Conservation (phyloP, 192 early-diverging fungal species). For the Pecoramyces ruminantium region DNA sequence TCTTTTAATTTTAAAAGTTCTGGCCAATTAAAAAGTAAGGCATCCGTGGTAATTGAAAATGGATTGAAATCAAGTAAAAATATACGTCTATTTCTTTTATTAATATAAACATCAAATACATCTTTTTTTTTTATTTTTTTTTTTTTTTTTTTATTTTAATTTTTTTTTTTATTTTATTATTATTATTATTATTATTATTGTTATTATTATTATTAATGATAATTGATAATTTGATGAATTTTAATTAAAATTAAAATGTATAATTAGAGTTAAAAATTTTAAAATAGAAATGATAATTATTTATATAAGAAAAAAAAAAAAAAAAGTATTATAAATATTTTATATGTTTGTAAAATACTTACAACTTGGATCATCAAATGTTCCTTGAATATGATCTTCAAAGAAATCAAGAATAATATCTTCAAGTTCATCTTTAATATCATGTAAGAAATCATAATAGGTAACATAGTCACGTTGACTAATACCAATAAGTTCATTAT, state of each 20-base stretch:
- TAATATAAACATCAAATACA: slow-evolving; percentile 83
- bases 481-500: slow-evolving; percentile 56
- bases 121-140: slow-evolving; percentile 29
- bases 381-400: slow-evolving; percentile 31
- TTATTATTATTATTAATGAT: too few species aligned
- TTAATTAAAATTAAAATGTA: too few species aligned
- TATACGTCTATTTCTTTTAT: slow-evolving; percentile 29
- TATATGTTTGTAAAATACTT: too few species aligned
- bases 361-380: slow-evolving; percentile 54
- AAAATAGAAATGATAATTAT: too few species aligned
- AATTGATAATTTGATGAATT: too few species aligned
- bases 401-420: slow-evolving; percentile 47
- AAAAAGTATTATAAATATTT: too few species aligned
- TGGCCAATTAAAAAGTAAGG: slow-evolving; percentile 65
- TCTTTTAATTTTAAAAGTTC: slow-evolving; percentile 34
- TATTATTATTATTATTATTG: too few species aligned
- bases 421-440: slow-evolving; percentile 32
- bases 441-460: slow-evolving; percentile 59
- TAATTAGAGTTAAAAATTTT: too few species aligned
- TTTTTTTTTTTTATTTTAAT: too few species aligned
- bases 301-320: too few species aligned
- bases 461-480: slow-evolving; percentile 69
- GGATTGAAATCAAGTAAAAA: slow-evolving; percentile 90
- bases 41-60: slow-evolving; percentile 59
- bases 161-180: too few species aligned